Conservation (phyloP, 179 eudicot species). For the Carnegiea gigantea region DNA sequence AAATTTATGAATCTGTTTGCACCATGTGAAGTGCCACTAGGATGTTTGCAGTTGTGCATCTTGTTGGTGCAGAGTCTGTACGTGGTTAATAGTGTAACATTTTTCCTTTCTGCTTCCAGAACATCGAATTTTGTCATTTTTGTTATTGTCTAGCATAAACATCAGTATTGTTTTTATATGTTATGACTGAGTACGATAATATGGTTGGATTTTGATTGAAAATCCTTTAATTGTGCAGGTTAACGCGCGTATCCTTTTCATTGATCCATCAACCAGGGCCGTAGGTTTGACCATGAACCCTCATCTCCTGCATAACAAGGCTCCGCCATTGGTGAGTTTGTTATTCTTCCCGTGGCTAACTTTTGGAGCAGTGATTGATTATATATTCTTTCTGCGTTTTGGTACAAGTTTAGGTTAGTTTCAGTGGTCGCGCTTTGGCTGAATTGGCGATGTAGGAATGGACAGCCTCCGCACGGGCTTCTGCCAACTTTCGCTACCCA, state of each 20-base stretch:
- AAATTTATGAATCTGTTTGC: neutral
- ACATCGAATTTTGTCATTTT: neutral
- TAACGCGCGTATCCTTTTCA: slow-evolving; percentile 86
- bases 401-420: neutral
- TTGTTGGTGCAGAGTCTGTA: neutral
- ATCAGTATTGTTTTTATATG: neutral
- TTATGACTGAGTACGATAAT: neutral
- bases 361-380: slow-evolving; percentile 4
- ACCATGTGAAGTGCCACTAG: neutral
- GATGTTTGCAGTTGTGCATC: neutral
- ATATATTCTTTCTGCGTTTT: neutral
- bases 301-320: slow-evolving; percentile 76
- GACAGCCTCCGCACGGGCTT: neutral
- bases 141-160: neutral
- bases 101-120: neutral
- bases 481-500: neutral
- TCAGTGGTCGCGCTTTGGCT: neutral
- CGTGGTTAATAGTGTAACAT: neutral
- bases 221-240: slow-evolving; percentile 43
- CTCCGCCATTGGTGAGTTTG: slow-evolving; percentile 75
- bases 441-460: neutral
- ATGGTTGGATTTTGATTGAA: neutral
- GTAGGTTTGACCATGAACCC: slow-evolving; percentile 92
- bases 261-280: slow-evolving; percentile 95
- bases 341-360: slow-evolving; percentile 14